These are phyloP conservation scores for Darksidea phi DNA, from an alignment of 495 filamentous ascomycete genomes.

Conservation along the genomic window DNA sequence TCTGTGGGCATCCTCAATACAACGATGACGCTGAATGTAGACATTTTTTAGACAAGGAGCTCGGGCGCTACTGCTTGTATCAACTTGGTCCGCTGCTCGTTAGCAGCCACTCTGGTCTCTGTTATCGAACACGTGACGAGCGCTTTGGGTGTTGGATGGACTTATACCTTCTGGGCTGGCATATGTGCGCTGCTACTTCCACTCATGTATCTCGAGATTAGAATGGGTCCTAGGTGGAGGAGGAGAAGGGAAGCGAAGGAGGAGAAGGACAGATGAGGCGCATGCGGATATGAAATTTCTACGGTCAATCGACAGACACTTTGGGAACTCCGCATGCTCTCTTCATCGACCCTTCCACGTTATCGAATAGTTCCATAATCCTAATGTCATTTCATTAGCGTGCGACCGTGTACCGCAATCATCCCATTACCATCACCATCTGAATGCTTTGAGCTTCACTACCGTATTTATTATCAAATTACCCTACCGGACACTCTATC, in stretches of 20 bases:
- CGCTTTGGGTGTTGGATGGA: constrained; percentile 42
- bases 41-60: constrained; percentile 44
- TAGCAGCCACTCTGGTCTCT: constrained; percentile 45
- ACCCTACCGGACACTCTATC: too few species aligned
- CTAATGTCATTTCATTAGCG: too few species aligned
- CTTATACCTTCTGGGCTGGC: constrained; percentile 12
- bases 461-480: too few species aligned
- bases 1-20: constrained; percentile 43
- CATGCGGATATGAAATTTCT: too few species aligned
- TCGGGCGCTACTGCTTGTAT: constrained; percentile 45
- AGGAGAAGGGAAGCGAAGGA: constrained; percentile 1
- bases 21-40: constrained; percentile 47
- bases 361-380: too few species aligned
- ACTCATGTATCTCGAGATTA: constrained; percentile 8
- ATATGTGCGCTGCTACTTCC: constrained; percentile 7
- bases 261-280: neutral
- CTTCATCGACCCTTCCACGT: too few species aligned
- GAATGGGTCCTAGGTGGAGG: constrained; percentile 3
- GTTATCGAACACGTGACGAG: constrained; percentile 43
- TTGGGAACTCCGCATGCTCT: too few species aligned
- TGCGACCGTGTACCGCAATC: too few species aligned
- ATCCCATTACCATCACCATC: too few species aligned
- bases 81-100: constrained; percentile 46
- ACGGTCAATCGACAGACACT: too few species aligned
- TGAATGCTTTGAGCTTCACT: too few species aligned